Evolutionary conservation across 1,284 basidiomycete genomes (phyloP).

Genomic region (Fomitopsis schrenkii): DNA sequence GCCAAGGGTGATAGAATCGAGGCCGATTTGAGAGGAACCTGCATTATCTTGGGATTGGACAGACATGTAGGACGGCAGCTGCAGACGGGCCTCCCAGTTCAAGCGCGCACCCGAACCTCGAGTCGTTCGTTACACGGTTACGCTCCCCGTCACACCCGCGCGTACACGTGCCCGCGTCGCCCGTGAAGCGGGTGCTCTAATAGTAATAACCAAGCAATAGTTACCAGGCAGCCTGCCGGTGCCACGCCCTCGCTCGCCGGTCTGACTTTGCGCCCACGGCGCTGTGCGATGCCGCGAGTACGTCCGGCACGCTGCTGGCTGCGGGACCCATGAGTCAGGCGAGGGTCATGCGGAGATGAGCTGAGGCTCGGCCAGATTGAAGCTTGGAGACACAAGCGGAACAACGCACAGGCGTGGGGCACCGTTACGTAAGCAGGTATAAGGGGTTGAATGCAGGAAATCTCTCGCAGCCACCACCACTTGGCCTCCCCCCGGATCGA

Average conservation of each 20-base stretch:
- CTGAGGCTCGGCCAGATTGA: background rate
- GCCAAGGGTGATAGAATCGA: constrained; percentile 78
- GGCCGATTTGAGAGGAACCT: constrained; percentile 19
- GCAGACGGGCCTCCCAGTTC: constrained; percentile 8
- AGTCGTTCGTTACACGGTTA: background rate
- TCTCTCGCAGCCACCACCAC: constrained; percentile 28
- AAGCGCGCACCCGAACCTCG: background rate
- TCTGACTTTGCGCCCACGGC: background rate
- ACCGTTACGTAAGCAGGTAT: constrained; percentile 18
- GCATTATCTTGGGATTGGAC: constrained; percentile 18
- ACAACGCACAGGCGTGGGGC: background rate
- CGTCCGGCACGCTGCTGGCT: background rate
- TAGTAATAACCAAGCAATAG: background rate
- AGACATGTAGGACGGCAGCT: constrained; percentile 20
- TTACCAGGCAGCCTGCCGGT: background rate
- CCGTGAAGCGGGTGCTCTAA: background rate
- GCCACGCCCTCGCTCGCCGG: background rate
- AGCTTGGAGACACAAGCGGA: background rate
- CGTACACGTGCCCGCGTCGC: background rate
- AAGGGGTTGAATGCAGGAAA: constrained; percentile 9
- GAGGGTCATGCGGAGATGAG: constrained; percentile 2
- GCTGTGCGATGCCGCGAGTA: background rate
- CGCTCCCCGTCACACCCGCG: background rate
- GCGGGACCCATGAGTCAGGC: background rate
- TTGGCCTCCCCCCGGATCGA: constrained; percentile 36